Percentiles rank a stretch among this genome's conserved stretches.
These are phyloP conservation scores for Yamadazyma atlantica DNA, from an alignment of 1,139 yeast species.

Conservation along the genomic window DNA sequence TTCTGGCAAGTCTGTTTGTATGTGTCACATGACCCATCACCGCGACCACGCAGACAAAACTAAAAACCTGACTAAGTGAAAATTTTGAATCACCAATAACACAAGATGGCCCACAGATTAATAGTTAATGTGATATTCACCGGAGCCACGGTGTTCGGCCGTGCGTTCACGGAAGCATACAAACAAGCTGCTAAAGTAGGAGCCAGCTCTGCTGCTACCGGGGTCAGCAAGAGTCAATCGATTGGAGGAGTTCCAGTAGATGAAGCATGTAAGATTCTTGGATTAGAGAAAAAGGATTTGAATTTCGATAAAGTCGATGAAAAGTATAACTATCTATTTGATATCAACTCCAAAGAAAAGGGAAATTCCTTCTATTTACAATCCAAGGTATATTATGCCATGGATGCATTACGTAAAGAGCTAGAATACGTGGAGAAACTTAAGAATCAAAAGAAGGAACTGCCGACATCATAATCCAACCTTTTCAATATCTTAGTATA, in stretches of 20 bases:
- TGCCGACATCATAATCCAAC: constrained; percentile 4
- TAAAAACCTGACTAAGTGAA: neutral
- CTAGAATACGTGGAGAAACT: constrained; percentile 43
- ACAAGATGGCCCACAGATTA: constrained; percentile 79
- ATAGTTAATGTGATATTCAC: constrained; percentile 87
- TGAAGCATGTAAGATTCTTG: constrained; percentile 89
- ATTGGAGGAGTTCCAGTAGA: constrained; percentile 81
- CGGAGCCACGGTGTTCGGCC: constrained; percentile 93
- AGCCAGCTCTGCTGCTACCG: constrained; percentile 57
- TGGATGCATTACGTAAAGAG: constrained; percentile 49
- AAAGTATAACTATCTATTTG: constrained; percentile 80
- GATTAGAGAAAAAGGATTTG: constrained; percentile 62
- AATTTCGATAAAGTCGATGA: constrained; percentile 63
- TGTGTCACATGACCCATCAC: neutral
- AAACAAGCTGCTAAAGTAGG: constrained; percentile 91
- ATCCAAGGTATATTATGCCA: constrained; percentile 79
- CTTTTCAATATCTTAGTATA: no score
- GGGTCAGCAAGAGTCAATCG: constrained; percentile 47
- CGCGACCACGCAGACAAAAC: no score
- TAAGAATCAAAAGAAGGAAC: constrained; percentile 22
- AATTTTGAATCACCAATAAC: neutral
- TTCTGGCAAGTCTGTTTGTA: neutral
- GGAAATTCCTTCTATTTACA: constrained; percentile 93
- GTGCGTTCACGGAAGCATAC: constrained; percentile 96
- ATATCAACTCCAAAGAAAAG: constrained; percentile 86